Conservation (phyloP, 768 basidiomycete genomes). For the Lactarius tabidus region DNA sequence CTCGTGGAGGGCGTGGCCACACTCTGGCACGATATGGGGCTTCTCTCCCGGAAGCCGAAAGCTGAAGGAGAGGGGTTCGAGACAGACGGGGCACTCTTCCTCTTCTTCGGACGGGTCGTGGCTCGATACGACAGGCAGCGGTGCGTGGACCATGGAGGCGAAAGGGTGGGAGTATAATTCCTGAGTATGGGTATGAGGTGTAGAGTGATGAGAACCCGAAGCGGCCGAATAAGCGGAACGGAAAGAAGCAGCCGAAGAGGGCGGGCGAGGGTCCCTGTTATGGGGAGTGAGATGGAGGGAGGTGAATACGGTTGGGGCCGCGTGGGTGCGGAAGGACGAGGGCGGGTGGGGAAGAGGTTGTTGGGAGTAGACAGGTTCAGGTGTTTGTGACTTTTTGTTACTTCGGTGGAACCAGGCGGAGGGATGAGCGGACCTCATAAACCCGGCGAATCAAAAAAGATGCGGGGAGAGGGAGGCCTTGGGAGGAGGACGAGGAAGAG, state of each 20-base stretch:
- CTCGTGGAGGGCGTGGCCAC: slow-evolving; percentile 97
- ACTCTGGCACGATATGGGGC: slow-evolving; percentile 95
- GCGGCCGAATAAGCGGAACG: slow-evolving; percentile 24
- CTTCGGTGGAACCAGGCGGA: slow-evolving; percentile 26
- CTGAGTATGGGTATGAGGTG: slow-evolving; percentile 26
- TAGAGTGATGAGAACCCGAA: slow-evolving; percentile 39
- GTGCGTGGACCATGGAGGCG: slow-evolving; percentile 57
- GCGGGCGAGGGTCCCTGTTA: not conserved
- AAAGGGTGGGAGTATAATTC: slow-evolving; percentile 43
- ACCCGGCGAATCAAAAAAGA: slow-evolving; percentile 4
- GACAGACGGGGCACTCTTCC: slow-evolving; percentile 93
- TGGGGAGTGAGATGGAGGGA: slow-evolving; percentile 7
- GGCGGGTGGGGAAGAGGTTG: not conserved
- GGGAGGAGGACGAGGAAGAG: slow-evolving; percentile 3
- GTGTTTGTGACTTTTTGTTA: slow-evolving; percentile 14
- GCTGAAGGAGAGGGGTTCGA: slow-evolving; percentile 89
- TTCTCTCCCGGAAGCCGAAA: slow-evolving; percentile 95
- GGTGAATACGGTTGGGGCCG: slow-evolving; percentile 1
- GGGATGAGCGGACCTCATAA: slow-evolving; percentile 25
- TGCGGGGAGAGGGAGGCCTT: not conserved
- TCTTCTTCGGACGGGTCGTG: slow-evolving; percentile 67
- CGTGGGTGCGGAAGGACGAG: not conserved
- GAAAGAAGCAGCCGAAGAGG: slow-evolving; percentile 13
- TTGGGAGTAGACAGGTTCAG: not conserved
- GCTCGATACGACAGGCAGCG: slow-evolving; percentile 68